Evolutionary conservation across 305 asterid genomes (phyloP).

Genomic region (Coffea humblotiana): DNA sequence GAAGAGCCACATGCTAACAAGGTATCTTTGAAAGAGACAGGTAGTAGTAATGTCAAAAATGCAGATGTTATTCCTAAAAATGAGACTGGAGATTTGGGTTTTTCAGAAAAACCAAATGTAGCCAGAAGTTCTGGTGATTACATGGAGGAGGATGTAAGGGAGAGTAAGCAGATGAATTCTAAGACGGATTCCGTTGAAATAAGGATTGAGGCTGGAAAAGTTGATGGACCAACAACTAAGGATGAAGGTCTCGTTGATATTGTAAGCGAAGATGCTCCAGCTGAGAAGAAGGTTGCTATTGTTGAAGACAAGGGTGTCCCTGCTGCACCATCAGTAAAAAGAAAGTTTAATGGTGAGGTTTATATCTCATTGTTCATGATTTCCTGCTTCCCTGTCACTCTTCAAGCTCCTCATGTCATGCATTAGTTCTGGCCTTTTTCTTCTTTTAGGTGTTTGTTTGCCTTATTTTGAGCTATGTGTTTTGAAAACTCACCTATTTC

Average conservation of each 20-base stretch:
- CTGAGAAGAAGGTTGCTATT: conserved; percentile 28
- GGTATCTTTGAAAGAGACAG: conserved; percentile 36
- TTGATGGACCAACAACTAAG: conserved; percentile 30
- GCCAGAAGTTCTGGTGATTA: conserved; percentile 80
- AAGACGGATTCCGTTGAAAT: conserved; percentile 37
- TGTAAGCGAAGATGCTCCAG: conserved; percentile 48
- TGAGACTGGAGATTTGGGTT: conserved; percentile 49
- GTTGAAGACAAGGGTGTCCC: conserved; percentile 39
- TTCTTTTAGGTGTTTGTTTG: not conserved
- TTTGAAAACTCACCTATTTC: conserved; percentile 5
- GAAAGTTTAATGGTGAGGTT: conserved; percentile 66
- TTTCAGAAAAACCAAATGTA: conserved; percentile 57
- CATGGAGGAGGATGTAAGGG: conserved; percentile 79
- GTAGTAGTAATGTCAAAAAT: conserved; percentile 30
- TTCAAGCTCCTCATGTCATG: not conserved
- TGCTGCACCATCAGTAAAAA: conserved; percentile 40
- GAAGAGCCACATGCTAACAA: conserved; percentile 36
- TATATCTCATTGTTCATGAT: conserved; percentile 3
- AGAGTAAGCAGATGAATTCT: conserved; percentile 47
- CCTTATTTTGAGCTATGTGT: not conserved
- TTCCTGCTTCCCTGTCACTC: not conserved
- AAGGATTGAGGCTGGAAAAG: conserved; percentile 29
- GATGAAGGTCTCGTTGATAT: conserved; percentile 57
- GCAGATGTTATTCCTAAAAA: conserved; percentile 34
- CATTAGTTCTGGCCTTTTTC: not conserved